Evolutionary conservation across 371 early-diverging fungal species (phyloP), one percentile per base, ranked within the genome.

Genomic region (Mortierella sp.): DNA sequence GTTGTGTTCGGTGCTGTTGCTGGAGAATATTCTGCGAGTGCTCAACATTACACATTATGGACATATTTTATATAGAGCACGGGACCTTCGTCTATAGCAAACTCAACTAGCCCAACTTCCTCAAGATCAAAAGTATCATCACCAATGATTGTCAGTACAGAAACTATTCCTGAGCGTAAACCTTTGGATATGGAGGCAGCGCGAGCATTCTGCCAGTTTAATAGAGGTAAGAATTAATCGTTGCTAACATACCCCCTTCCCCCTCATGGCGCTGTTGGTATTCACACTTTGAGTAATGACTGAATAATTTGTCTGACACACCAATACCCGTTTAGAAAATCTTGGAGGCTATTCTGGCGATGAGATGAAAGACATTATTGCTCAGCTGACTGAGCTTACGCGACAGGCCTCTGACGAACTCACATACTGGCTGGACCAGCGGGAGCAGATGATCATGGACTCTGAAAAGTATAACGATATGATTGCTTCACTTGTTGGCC

Each of bases 381-480:
- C 78, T 3, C 88, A 88, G 45, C 57, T 92, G 30, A 83, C 84
- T 8, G 83, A 89, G 59, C 78, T 90, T 51, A 88, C 89, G 28
- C 87, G 86, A 40, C 92, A 92, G 68, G 90, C 92, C 22, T 86
- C 87, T 9, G 91, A 90, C 10, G 88, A 89, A 58, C 84, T 92
- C n/a, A 88, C 88, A 18, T 89, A 89, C 72, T 88, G 94, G 83
- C 85, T 95, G 65, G 96, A 95, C 78, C 91, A 94, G 72, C 90
- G 92, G 57, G 96, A 95, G 72, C 93, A 94, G 70, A 86, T 94
- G 65, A 86, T 93, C 66, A 94, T 95, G 95, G 96, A 95, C 78
- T 92, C 94, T 26, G 96, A 95, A 64, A 94, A 94, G 68, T 94
- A 94, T 83, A 94, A 95, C 72, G 93, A 94, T 78, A 88, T 95